A percentile compares a stretch with the other conserved stretches of the same genome.
Evolutionary conservation across 148 eudicot genomes (phyloP).

Genomic region (Tetragonia tetragonoides): DNA sequence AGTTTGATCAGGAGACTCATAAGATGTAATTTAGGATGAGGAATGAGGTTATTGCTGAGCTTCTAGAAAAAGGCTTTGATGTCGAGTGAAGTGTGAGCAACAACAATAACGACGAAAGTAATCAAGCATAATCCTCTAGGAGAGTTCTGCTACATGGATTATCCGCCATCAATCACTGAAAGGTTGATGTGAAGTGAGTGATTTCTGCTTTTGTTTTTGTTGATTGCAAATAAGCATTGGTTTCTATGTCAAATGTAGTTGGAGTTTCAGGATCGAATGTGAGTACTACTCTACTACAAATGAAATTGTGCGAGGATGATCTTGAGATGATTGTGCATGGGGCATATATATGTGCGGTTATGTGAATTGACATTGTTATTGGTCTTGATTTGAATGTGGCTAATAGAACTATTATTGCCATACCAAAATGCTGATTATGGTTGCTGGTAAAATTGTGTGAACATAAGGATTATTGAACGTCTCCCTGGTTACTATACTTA

Average conservation of each 20-base stretch:
- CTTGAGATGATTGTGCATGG: too few relatives aligned
- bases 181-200: neutral
- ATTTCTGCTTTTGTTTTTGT: neutral
- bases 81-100: conserved; percentile 36
- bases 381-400: neutral
- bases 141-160: neutral
- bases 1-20: conserved; percentile 79
- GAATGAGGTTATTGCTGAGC: conserved; percentile 79
- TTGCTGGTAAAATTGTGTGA: neutral
- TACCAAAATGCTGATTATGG: neutral
- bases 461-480: neutral
- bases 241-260: neutral
- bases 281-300: too few relatives aligned
- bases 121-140: neutral
- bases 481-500: neutral
- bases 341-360: too few relatives aligned
- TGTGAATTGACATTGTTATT: neutral
- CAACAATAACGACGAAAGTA: neutral
- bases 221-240: neutral
- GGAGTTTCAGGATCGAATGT: neutral
- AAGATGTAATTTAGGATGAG: conserved; percentile 86
- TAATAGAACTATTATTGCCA: neutral
- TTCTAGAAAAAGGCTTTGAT: conserved; percentile 76
- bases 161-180: neutral
- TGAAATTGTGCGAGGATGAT: too few relatives aligned